Conservation (phyloP, 108 stramenopile genomes). For the Pseudonitzschia multiseries region DNA sequence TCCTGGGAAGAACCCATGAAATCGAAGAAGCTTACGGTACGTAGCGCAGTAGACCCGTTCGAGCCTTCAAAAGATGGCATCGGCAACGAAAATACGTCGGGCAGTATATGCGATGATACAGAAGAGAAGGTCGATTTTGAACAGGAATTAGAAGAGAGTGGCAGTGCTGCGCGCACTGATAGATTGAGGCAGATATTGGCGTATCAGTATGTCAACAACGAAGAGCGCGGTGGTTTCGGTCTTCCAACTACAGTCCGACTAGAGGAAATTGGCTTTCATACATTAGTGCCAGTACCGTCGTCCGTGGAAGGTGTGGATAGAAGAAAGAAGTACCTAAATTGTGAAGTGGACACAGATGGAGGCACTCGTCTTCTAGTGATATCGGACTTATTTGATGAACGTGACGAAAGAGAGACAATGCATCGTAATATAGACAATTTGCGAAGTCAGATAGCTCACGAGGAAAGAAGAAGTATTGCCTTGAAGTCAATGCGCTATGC, state of each 20-base stretch:
- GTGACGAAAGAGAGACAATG: constrained; percentile 49
- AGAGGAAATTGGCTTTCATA: constrained; percentile 85
- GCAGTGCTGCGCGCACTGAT: constrained; percentile 6
- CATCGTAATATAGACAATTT: constrained; percentile 51
- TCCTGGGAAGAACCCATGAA: constrained; percentile 91
- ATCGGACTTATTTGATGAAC: constrained; percentile 47
- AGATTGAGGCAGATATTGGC: constrained; percentile 39
- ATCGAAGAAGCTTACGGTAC: constrained; percentile 74
- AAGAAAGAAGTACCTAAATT: constrained; percentile 42
- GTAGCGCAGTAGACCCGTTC: constrained; percentile 47
- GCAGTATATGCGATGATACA: neutral
- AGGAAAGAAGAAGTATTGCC: constrained; percentile 33
- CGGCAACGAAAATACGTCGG: constrained; percentile 2
- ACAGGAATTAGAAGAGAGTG: constrained; percentile 18
- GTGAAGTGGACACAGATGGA: constrained; percentile 80
- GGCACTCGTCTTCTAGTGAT: constrained; percentile 76
- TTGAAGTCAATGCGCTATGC: constrained; percentile 32
- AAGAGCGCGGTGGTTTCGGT: constrained; percentile 76
- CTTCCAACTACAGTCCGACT: constrained; percentile 63
- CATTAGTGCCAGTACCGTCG: constrained; percentile 56
- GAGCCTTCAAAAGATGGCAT: constrained; percentile 21
- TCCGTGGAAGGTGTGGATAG: constrained; percentile 17
- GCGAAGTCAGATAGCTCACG: constrained; percentile 44
- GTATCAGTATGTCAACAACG: constrained; percentile 62
- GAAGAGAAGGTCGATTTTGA: constrained; percentile 1